Percentiles rank a stretch among this genome's conserved stretches.
Conservation (phyloP, 2,329 filamentous ascomycete species). For the Penicillium polonicum region DNA sequence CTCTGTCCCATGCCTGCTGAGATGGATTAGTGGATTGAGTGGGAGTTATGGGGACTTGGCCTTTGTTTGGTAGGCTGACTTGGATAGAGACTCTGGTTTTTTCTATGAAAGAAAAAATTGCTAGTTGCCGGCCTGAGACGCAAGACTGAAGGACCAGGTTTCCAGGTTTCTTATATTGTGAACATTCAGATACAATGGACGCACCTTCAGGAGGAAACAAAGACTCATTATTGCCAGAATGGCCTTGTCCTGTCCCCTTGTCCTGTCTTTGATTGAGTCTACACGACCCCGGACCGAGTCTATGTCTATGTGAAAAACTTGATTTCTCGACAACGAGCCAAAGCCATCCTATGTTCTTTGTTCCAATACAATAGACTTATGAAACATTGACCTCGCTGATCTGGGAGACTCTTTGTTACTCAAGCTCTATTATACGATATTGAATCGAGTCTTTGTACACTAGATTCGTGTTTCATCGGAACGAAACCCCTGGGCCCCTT, state of each 20-base stretch:
- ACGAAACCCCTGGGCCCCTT: not conserved
- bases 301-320: not conserved
- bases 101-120: not conserved
- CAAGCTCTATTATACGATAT: too few species aligned
- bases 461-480: not conserved
- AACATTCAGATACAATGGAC: not conserved
- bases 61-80: not conserved
- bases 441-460: not conserved
- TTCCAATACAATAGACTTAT: not conserved
- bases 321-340: not conserved
- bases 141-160: too few species aligned
- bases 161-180: not conserved
- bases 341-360: not conserved
- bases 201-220: not conserved
- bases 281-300: not conserved
- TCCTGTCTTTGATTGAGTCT: not conserved
- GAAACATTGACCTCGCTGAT: not conserved
- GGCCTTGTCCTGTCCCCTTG: not conserved
- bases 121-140: not conserved
- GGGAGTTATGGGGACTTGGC: not conserved
- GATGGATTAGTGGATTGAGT: not conserved
- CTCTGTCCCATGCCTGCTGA: not conserved
- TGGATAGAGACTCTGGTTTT: too few species aligned
- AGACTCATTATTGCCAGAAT: not conserved
- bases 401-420: not conserved